A percentile compares a stretch with the other conserved stretches of the same genome.
These are phyloP conservation scores for Penicillium riverlandense DNA, from an alignment of 495 filamentous ascomycete genomes.

Conservation along the genomic window DNA sequence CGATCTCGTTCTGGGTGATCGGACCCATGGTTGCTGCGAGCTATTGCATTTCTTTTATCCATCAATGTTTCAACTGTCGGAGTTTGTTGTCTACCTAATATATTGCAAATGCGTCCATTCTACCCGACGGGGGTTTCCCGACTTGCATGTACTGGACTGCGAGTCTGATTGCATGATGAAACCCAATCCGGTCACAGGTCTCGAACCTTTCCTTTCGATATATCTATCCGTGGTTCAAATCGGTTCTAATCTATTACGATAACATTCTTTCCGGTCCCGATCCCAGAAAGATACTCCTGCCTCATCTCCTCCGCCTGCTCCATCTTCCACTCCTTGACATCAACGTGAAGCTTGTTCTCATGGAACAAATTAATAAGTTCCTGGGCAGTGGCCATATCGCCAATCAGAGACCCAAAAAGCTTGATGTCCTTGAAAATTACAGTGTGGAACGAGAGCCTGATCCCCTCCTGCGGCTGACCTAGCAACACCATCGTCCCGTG, in stretches of 20 bases:
- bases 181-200: too few species aligned
- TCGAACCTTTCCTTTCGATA: too few species aligned
- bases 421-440: slow-evolving; percentile 7
- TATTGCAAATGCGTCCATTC: too few species aligned
- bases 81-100: too few species aligned
- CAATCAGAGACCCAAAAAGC: slow-evolving; percentile 6
- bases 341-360: slow-evolving; percentile 1
- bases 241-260: background rate
- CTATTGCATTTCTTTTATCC: too few species aligned
- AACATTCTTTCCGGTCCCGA: slow-evolving; percentile 3
- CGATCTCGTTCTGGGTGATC: too few species aligned
- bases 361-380: slow-evolving; percentile 1
- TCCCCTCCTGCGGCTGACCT: slow-evolving; percentile 5
- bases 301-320: slow-evolving; percentile 5
- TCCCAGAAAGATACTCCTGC: slow-evolving; percentile 1
- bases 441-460: slow-evolving; percentile 3
- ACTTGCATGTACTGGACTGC: too few species aligned
- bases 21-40: too few species aligned
- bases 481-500: slow-evolving; percentile 10
- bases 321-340: slow-evolving; percentile 6
- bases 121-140: too few species aligned
- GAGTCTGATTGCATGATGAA: too few species aligned
- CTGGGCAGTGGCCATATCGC: slow-evolving; percentile 1
- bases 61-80: too few species aligned
- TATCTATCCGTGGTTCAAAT: too few species aligned